Evolutionary conservation across 1,284 basidiomycete genomes (phyloP), one percentile per base, ranked within the genome.

Genomic region (Boletus austroedulis): DNA sequence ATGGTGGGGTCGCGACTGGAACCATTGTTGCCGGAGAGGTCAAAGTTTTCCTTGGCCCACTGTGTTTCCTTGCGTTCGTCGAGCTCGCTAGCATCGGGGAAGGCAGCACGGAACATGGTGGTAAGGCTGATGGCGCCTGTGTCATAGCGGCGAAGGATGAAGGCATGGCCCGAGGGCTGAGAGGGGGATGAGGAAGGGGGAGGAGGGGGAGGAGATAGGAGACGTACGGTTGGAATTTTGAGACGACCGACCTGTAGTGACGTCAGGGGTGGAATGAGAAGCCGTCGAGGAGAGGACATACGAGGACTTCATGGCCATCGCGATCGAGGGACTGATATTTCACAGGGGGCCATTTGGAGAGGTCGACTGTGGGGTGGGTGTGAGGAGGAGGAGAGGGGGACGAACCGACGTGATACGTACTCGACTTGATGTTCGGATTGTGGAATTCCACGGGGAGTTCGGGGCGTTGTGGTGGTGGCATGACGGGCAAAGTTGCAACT

Each of bases 61-160:
- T 84, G 82, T 65, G 92, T 84, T 76, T 99, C 96, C 32, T 77
- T 77, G 69, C 85, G 86, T 76, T 98, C 96, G 23, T 89, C 87
- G 47, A 83, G 81, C 4, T 94, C 92, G 32, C 81, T 77, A 1
- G 95, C 91, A 55, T 80, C 85, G 11, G 97, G 96, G 77, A 95
- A 99, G 0, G 95, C 94, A 28, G 95, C 94, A 65, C 94, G 92
- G 80, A 94, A 98, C 93, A 99, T 97, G 61, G 96, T 97, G 7
- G 95, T 97, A 21, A 96, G 87, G 59, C 92, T 94, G 75, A 99
- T 84, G 26, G 95, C 95, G 63, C 94, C 87, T 8, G 96, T 98
- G 77, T 99, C 96, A 71, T 94, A 97, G 60, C 96, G 88, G 62
- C 94, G 87, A 56, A 98, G 88, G 71, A 98, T 91, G 74, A 96